These are phyloP conservation scores for Raphanus raphanistrum DNA, from an alignment of 345 rosid genomes.

Conservation along the genomic window DNA sequence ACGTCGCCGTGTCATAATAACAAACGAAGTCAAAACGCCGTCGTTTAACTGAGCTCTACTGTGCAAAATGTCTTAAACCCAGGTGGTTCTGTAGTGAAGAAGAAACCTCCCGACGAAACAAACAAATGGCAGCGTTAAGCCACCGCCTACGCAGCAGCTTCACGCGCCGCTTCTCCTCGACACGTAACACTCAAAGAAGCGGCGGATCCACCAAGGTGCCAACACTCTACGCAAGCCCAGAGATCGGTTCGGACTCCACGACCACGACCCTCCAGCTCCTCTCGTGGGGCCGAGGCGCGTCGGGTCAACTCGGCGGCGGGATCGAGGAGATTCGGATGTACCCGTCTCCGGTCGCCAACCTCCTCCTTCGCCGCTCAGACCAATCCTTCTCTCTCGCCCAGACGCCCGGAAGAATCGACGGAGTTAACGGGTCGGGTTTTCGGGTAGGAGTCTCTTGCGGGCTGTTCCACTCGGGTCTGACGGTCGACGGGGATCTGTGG, in stretches of 20 bases:
- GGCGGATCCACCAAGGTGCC: constrained; percentile 45
- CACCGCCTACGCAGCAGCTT: constrained; percentile 31
- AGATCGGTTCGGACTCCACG: constrained; percentile 30
- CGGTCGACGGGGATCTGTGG: constrained; percentile 67
- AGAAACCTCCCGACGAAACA: constrained; percentile 21
- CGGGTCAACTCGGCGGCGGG: constrained; percentile 96
- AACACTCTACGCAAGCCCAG: constrained; percentile 48
- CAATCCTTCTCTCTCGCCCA: constrained; percentile 54
- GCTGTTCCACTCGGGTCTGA: constrained; percentile 74
- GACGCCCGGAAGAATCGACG: constrained; percentile 52
- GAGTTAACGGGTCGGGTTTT: constrained; percentile 11
- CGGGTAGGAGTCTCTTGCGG: constrained; percentile 79
- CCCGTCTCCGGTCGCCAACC: constrained; percentile 67
- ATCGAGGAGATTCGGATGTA: constrained; percentile 70
- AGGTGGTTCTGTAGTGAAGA: constrained; percentile 2
- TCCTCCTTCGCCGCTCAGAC: constrained; percentile 46
- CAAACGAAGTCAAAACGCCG: background rate
- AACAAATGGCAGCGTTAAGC: constrained; percentile 25
- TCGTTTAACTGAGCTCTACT: background rate
- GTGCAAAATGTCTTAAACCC: background rate
- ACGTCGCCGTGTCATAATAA: too few relatives aligned
- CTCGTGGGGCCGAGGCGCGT: constrained; percentile 93
- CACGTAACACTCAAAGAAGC: constrained; percentile 14
- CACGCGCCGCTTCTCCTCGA: constrained; percentile 32
- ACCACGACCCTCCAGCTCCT: constrained; percentile 59